Evolutionary conservation across 2,329 filamentous ascomycete genomes (phyloP), one percentile per base, ranked within the genome.

Genomic region (Microcera coccophila): DNA sequence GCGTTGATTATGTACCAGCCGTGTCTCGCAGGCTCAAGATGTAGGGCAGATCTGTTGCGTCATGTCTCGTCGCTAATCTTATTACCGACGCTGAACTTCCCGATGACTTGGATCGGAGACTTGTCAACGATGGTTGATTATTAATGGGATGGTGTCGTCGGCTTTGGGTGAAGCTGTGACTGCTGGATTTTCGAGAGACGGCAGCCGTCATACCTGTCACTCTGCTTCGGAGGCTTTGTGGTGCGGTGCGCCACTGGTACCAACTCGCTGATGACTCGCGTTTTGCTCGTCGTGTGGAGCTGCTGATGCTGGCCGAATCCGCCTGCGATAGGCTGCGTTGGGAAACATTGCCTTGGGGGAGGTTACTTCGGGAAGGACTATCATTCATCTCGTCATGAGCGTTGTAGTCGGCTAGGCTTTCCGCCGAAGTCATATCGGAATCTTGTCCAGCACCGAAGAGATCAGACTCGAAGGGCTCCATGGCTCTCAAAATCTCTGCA

Each of bases 401-500:
- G 26, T 75, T 70, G 50, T 71, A 67, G 47, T 74, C 72, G 21
- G 70, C 67, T 49, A 71, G 67, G 51, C 65, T 73, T 20, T 70
- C 70, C 3, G 60, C 58, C 0, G 58, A 53, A 2, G 53, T 44
- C 28, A 48, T 53, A 20, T 47, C 51, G 3, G 56, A 54, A 14
- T 45, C 52, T 24, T 60, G 58, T n/a, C 55, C 56, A 8, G 60
- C 60, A 19, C 65, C 61, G 4, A 88, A 60, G 4, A 81, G 62
- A 0, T 68, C 67, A 0, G 76, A 68, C 44, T 84, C 72, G 3
- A 88, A 68, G 0, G 78, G 73, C 20, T 71, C 76, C 86, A 97
- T 95, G 15, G 75, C 78, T 39, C 85, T 80, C 12, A 97, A 70
- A 0, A 97, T 71, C 40, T 86, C 81, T 2, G 90, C 86, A 64